Conservation (phyloP, 108 stramenopile genomes). For the Hondaea fermentalgiana region DNA sequence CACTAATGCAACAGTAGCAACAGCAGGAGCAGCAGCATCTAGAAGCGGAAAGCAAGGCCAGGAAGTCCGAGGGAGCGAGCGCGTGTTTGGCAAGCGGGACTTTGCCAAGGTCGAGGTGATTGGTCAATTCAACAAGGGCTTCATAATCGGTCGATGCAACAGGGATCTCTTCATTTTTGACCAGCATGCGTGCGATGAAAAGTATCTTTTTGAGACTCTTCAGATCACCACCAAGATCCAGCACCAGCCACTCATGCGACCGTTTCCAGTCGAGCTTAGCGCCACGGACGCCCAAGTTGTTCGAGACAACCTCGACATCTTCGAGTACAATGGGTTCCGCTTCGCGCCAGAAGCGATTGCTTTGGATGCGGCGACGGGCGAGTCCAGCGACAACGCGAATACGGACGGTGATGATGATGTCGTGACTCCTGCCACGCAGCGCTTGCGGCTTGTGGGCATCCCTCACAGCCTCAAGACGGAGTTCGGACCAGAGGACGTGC, state of each 20-base stretch:
- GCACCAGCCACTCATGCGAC: constrained; percentile 32
- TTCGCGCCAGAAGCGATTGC: not conserved
- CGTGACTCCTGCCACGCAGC: constrained; percentile 17
- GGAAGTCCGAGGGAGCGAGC: not conserved
- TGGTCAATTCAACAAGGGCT: constrained; percentile 55
- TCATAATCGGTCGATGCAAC: constrained; percentile 39
- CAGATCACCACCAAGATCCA: constrained; percentile 24
- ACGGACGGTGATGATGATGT: constrained; percentile 35
- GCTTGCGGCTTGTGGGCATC: constrained; percentile 28
- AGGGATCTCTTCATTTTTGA: constrained; percentile 49
- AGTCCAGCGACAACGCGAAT: constrained; percentile 31
- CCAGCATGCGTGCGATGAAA: constrained; percentile 58
- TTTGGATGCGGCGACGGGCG: not conserved
- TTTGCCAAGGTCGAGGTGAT: constrained; percentile 41
- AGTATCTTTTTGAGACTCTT: constrained; percentile 46
- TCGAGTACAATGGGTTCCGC: not conserved
- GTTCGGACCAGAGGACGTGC: constrained; percentile 48
- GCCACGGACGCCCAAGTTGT: not conserved
- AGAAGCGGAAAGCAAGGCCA: not conserved
- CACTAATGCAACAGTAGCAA: too few species aligned
- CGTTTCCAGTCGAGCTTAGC: not conserved
- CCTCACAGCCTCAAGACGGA: constrained; percentile 40
- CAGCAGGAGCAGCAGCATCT: not conserved
- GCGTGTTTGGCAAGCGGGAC: constrained; percentile 27
- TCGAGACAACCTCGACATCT: not conserved